A percentile compares a stretch with the other conserved stretches of the same genome.
These are phyloP conservation scores for Conringia planisiliqua DNA, from an alignment of 345 rosid genomes.

Conservation along the genomic window DNA sequence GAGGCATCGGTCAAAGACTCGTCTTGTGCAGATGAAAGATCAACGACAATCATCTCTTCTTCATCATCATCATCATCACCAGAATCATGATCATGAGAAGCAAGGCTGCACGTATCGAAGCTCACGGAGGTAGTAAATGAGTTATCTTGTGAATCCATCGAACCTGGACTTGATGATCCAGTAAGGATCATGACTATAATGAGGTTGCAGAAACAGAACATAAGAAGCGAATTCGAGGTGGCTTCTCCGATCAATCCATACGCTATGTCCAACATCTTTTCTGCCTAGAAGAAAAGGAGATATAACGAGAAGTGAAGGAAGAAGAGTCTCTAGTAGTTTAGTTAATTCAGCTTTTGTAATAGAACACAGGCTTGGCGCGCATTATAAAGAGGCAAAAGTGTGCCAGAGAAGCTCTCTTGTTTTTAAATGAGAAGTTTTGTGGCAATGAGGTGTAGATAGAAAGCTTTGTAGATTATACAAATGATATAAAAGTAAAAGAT, in stretches of 20 bases:
- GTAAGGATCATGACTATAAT: slow-evolving; percentile 29
- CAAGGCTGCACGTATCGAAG: background rate
- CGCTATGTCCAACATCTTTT: slow-evolving; percentile 28
- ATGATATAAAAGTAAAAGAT: background rate
- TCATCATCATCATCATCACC: slow-evolving; percentile 1
- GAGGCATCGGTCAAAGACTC: background rate
- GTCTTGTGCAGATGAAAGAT: slow-evolving; percentile 12
- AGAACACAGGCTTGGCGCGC: slow-evolving; percentile 6
- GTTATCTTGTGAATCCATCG: background rate
- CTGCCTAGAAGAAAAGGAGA: background rate
- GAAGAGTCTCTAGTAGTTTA: background rate
- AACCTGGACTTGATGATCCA: slow-evolving; percentile 21
- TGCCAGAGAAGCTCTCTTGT: slow-evolving; percentile 15
- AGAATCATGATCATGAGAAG: background rate
- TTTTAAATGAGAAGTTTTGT: background rate
- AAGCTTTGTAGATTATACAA: slow-evolving; percentile 11
- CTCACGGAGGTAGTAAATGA: background rate
- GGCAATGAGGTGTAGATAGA: slow-evolving; percentile 28
- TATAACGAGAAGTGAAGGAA: background rate
- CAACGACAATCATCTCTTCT: background rate
- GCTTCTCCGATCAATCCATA: slow-evolving; percentile 27
- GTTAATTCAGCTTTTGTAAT: slow-evolving; percentile 14
- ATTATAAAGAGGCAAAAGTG: slow-evolving; percentile 5
- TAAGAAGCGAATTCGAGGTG: slow-evolving; percentile 32
- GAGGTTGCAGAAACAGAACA: slow-evolving; percentile 34